Evolutionary conservation across 768 basidiomycete species (phyloP), one percentile per base, ranked within the genome.

Genomic region (Rossbeevera mucosa): DNA sequence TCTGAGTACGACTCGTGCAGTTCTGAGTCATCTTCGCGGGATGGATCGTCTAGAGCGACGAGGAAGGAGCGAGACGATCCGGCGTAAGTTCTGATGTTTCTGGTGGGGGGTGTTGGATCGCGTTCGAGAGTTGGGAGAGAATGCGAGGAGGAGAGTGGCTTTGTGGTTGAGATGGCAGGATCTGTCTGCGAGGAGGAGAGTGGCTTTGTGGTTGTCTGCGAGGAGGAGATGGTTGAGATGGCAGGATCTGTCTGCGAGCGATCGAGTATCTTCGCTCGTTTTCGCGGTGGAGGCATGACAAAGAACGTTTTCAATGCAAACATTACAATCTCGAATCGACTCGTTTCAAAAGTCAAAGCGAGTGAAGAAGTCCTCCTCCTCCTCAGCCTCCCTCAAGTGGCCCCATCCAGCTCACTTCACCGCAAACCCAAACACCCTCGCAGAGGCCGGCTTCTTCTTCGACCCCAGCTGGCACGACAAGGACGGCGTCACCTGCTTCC

Each of bases 391-490:
- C n/a, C 51, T 74, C 44, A 87, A 82, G 70, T 97, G 92, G 91
- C 86, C 92, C 0, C 89, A 94, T 58, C 79, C 87, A 0, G 40
- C 68, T 0, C 60, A 72, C 16, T 89, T 82, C 66, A 70, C 72
- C 47, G 86, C 94, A 43, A 93, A 81, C 47, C 85, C 94, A 1
- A 70, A 77, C 48, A 76, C 80, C 4, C 81, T 98, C 14, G 87
- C 94, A 2, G 83, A 87, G 58, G 94, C 94, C 2, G 94, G 94
- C 8, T 97, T 95, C 72, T 94, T 82, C 75, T 94, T 78, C 70
- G 76, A 76, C 56, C 91, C 91, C 0, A 80, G 79, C 57, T 72
- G 74, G 53, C 80, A 82, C 21, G 83, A 86, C 54, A 74, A 73
- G 14, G 91, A 94, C 69, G 85, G 81, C 59, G 92, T 88, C 20